Base-by-base conservation (phyloP, 345 rosid species). In the Jatropha curcas region DNA sequence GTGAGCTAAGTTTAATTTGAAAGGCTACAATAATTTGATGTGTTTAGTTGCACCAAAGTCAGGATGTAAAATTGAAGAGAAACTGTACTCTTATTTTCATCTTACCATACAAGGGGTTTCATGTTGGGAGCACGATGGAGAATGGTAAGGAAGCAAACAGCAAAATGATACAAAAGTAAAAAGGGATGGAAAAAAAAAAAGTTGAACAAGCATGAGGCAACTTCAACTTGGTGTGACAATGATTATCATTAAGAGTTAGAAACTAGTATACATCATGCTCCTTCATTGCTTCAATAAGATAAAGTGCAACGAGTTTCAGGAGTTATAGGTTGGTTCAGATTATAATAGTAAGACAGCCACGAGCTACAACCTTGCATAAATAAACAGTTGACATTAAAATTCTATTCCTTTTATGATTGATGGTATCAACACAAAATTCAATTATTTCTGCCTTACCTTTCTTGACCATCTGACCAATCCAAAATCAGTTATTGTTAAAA, bases 391-490 rank as follows among this genome's bases (percentile, higher is more conserved):
- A 24, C 28, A 55, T 24, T 31, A 22, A 31, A 55, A 48, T 17
- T 17, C 53, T 48, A 4, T n/a, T 48, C 19, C 12, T 25, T 55
- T 24, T 55, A 5, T 8, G 59, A 53, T 22, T 53, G 58, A 22
- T 45, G 58, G 7, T 53, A 53, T 35, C 66, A 61, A 28, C 66
- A 13, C 63, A 59, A 59, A 53, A 59, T 59, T 28, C 10, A 61
- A 20, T 61, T 35, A 31, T 45, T 14, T 45, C 28, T 7, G 7
- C 27, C 25, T 12, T 53, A n/a, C n/a, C 1, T 20, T 20, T 31
- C 39, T 60, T 2, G 4, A 34, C 19, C 37, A 35, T 37, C 13
- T 37, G 25, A 37, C 50, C 9, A 37, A 25, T 39, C 37, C 48
- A n/a, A 22, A 35, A 9, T 62, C 1, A 61, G 45, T 19, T 9